Evolutionary conservation across 1,139 yeast genomes (phyloP), one percentile per base, ranked within the genome.

Genomic region (Torulaspora globosa): DNA sequence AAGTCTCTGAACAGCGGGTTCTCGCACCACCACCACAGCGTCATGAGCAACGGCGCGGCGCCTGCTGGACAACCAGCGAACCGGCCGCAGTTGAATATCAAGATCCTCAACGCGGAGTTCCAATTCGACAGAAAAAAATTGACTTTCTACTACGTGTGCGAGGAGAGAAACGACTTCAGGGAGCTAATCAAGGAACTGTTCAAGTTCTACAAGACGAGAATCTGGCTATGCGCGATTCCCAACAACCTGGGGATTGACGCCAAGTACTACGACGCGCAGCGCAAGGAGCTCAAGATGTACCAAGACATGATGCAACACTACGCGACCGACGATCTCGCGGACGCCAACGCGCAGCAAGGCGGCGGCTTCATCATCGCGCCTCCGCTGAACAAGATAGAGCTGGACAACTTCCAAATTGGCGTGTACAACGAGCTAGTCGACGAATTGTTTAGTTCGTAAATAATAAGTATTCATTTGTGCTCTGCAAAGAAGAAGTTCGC

Each of bases 71-170:
- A 34, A 35, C 18, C 48, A 23, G 24, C 14, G 10, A 32, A 34
- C 10, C 46, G 51, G 2, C 50, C 55, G 10, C 50, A 54, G 15
- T 49, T 58, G 48, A 70, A 60, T 40, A 79, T 80, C 70, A 68
- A 67, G 34, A 76, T 80, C 9, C 60, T 78, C 31, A 80, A 87
- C 63, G 94, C 95, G 1, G 98, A 92, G 68, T 92, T 88, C 65
- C 98, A 92, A 67, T 88, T 89, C 73, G 98, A 94, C 66, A 82
- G 94, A 58, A 82, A 95, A 61, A 92, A 94, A 69, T 74, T 92
- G 62, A 92, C 96, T 2, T 90, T 92, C 64, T 92, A 89, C 65
- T 92, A 92, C 69, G 60, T 65, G 40, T 68, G 73, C 30, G 80
- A 79, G 56, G 83, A 83, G 60, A 75, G 98, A 58, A 85, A 92